These are phyloP conservation scores for Aethionema arabicum DNA, from an alignment of 345 rosid species.

Conservation along the genomic window DNA sequence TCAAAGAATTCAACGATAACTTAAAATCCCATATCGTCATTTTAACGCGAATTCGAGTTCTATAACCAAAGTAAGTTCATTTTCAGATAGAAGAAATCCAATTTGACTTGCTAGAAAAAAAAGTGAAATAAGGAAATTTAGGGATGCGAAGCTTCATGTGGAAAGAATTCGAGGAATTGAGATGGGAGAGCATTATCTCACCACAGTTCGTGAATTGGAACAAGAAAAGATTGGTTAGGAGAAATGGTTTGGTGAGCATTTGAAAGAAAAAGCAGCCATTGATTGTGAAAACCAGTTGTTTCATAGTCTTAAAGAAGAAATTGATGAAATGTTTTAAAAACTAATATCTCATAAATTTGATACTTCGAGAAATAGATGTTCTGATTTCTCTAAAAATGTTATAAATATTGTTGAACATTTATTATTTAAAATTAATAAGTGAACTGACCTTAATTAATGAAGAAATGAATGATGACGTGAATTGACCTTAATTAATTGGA, in stretches of 20 bases:
- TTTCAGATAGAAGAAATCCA: conserved; percentile 63
- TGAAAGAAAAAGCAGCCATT: conserved; percentile 80
- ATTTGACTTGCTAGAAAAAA: conserved; percentile 57
- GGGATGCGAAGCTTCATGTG: conserved; percentile 62
- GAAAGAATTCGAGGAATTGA: conserved; percentile 52
- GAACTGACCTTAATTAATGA: too few species aligned
- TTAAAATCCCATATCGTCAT: too few species aligned
- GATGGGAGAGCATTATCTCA: conserved; percentile 46
- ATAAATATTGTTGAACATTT: too few species aligned
- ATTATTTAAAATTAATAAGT: too few species aligned
- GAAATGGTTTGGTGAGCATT: conserved; percentile 44
- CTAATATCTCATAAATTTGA: conserved; percentile 56
- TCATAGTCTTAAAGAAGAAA: conserved; percentile 56
- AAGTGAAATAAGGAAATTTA: conserved; percentile 59
- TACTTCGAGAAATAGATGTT: too few species aligned
- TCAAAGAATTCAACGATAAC: too few species aligned
- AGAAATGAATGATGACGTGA: too few species aligned
- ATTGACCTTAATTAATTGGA: too few species aligned
- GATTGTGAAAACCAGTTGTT: conserved; percentile 82
- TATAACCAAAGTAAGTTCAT: too few species aligned
- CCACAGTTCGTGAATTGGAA: conserved; percentile 53
- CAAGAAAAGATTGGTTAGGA: conserved; percentile 48
- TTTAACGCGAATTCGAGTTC: too few species aligned
- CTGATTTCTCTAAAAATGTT: too few species aligned
- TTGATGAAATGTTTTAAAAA: conserved; percentile 68